Evolutionary conservation across 352 stramenopile genomes (phyloP), one percentile per base, ranked within the genome.

Genomic region (Peronospora belbahrii): DNA sequence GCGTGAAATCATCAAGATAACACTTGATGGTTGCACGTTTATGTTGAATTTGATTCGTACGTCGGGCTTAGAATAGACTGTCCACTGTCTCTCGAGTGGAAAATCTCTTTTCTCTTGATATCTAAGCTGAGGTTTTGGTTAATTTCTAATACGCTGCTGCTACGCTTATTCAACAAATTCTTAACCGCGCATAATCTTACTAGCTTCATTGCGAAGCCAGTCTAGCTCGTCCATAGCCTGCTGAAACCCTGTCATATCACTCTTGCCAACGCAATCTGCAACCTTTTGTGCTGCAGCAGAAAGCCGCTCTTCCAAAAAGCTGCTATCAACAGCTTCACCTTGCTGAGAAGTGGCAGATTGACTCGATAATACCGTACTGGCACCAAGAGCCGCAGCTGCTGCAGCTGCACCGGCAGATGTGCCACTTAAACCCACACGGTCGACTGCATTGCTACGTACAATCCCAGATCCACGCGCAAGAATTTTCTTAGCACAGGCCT

Each of bases 201-300:
- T 91, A 27, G 76, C 76, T 53, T 91, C 80, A 45, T 77, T 85
- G 15, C 80, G 76, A 39, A 91, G 68, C 60, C 62, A 78, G 41
- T 88, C 80, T 17, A 91, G 56, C 49, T 88, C 76, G 38, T 81
- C 70, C 76, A 91, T 91, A 25, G 80, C 80, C 14, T 74, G 65
- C 52, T 91, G 70, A 67, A 88, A 91, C 24, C 72, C 78, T 32
- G 69, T 51, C 80, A 91, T 91, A 59, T 91, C 77, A 22, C 74
- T 70, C 35, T 85, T 86, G 34, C 62, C 67, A 31, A 88, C 80
- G 27, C 80, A 91, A 27, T 86, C 72, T 5, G 80, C 76, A 14
- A 91, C 74, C 23, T 52, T 66, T 52, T 91, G 76, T 2, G 76
- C 79, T 14, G 76, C 74, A 6, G 65, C 54, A 18, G 76, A 72